A percentile compares a stretch with the other conserved stretches of the same genome.
Evolutionary conservation across 129 eudicot species (phyloP).

Genomic region (Pulicaria dysenterica): DNA sequence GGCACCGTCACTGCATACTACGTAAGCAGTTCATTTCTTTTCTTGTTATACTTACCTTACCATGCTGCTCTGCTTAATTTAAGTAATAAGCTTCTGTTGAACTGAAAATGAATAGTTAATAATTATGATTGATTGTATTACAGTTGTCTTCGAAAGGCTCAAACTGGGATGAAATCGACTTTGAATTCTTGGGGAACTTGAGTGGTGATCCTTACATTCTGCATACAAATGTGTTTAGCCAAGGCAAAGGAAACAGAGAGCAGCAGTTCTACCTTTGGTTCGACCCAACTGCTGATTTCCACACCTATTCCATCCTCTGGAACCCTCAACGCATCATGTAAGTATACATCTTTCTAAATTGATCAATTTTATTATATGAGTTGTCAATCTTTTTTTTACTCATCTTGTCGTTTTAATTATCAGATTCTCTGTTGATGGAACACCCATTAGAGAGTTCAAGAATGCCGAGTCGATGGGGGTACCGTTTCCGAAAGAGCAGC

Average conservation of each 20-base stretch:
- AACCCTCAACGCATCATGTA: constrained; percentile 49
- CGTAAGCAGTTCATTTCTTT: constrained; percentile 39
- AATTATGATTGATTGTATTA: not conserved
- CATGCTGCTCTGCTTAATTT: not conserved
- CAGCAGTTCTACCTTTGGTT: constrained; percentile 60
- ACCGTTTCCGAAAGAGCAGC: constrained; percentile 44
- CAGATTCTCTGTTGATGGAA: constrained; percentile 60
- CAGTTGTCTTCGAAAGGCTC: constrained; percentile 61
- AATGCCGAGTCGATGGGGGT: constrained; percentile 50
- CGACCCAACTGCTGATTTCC: constrained; percentile 62
- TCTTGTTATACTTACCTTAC: no score
- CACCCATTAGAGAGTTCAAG: constrained; percentile 58
- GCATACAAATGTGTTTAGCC: constrained; percentile 60
- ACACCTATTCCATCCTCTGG: constrained; percentile 57
- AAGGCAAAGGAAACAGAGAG: constrained; percentile 60
- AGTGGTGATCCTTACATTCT: constrained; percentile 58
- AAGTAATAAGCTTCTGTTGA: no score
- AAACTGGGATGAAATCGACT: constrained; percentile 61
- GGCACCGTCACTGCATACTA: constrained; percentile 74
- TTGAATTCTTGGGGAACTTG: constrained; percentile 64
- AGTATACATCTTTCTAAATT: not conserved
- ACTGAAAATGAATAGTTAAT: not conserved
- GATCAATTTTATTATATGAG: not conserved
- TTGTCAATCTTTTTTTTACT: not conserved
- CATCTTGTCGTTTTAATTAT: not conserved